Conservation (phyloP, 352 stramenopile species). For the Peronospora belbahrii region DNA sequence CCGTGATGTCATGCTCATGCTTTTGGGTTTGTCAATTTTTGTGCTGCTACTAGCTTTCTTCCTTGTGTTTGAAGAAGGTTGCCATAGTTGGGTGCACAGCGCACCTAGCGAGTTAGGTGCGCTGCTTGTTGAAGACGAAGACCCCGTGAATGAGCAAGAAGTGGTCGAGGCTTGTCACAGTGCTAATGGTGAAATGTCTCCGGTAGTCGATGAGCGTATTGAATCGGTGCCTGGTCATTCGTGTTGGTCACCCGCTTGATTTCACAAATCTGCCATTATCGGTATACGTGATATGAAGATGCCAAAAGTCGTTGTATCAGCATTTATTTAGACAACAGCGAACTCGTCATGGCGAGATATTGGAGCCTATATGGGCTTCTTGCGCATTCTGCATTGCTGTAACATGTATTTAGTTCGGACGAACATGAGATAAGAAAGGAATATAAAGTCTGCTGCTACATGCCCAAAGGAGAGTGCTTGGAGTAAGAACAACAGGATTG, state of each 20-base stretch:
- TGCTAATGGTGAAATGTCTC: conserved; percentile 17
- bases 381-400: conserved; percentile 15
- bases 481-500: too few species aligned
- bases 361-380: conserved; percentile 4
- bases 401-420: conserved; percentile 43
- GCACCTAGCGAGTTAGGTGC: conserved; percentile 40
- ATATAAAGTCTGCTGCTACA: conserved; percentile 20
- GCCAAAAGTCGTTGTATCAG: conserved; percentile 7
- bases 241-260: conserved; percentile 3
- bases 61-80: conserved; percentile 56
- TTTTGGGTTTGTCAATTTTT: conserved; percentile 60
- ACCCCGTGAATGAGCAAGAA: conserved; percentile 30
- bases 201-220: neutral
- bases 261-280: conserved; percentile 9
- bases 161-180: conserved; percentile 33
- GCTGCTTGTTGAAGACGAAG: conserved; percentile 58
- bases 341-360: conserved; percentile 10
- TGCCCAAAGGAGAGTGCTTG: too few species aligned
- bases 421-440: conserved; percentile 19
- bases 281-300: conserved; percentile 14
- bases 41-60: conserved; percentile 64
- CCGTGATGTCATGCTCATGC: conserved; percentile 79
- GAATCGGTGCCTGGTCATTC: conserved; percentile 1
- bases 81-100: conserved; percentile 48
- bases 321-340: conserved; percentile 9